Evolutionary conservation across 2,329 filamentous ascomycete genomes (phyloP).

Genomic region (Elsinoe necatrix): DNA sequence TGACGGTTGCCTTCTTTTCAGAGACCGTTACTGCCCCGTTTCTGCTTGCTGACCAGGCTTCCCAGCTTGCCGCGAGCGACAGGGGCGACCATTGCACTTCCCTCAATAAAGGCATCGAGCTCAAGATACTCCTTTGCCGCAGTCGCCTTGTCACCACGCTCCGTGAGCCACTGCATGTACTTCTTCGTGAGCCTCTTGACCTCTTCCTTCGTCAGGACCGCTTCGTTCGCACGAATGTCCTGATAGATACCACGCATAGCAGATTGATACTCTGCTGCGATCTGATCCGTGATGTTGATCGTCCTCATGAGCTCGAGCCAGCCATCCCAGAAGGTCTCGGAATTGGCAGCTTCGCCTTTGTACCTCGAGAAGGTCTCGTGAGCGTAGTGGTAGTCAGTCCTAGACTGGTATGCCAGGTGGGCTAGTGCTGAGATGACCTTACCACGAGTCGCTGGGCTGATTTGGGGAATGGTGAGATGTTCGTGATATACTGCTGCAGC

Average conservation of each 20-base stretch:
- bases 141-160: constrained; percentile 64
- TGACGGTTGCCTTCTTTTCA: not conserved
- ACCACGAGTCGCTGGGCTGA: constrained; percentile 73
- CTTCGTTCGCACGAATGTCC: constrained; percentile 59
- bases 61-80: not conserved
- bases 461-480: constrained; percentile 64
- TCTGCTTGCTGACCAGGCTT: not conserved
- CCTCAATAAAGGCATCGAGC: constrained; percentile 80
- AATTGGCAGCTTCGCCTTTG: constrained; percentile 74
- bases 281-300: constrained; percentile 60
- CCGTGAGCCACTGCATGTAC: constrained; percentile 78
- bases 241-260: constrained; percentile 76
- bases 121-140: constrained; percentile 78
- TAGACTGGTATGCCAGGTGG: constrained; percentile 74
- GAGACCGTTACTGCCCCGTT: not conserved
- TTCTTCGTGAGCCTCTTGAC: constrained; percentile 67
- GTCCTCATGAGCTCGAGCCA: constrained; percentile 85
- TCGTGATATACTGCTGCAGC: constrained; percentile 76
- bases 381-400: constrained; percentile 64
- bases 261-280: constrained; percentile 57
- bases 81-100: constrained; percentile 36
- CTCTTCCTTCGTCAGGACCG: constrained; percentile 55
- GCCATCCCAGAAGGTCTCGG: constrained; percentile 78
- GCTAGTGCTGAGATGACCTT: constrained; percentile 86
- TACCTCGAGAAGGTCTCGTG: constrained; percentile 77